Evolutionary conservation across 2,329 filamentous ascomycete genomes (phyloP).

Genomic region (Colletotrichum ledebouriae): DNA sequence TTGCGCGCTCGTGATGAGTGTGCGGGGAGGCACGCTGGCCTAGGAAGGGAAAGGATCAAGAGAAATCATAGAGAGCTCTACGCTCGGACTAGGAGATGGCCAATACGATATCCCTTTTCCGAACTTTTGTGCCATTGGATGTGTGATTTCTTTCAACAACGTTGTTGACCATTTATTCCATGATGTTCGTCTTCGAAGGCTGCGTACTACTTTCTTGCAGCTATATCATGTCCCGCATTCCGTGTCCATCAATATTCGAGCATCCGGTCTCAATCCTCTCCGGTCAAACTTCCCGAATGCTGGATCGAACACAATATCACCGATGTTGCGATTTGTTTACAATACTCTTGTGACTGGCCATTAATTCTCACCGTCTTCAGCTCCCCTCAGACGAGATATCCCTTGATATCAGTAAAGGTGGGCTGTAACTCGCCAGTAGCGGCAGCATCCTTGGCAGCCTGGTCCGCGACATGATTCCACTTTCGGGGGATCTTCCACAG

Average conservation of each 20-base stretch:
- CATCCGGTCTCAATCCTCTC: too few species aligned
- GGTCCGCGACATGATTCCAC: slow-evolving; percentile 58
- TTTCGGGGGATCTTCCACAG: slow-evolving; percentile 63
- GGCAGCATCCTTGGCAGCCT: slow-evolving; percentile 52
- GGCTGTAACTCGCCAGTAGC: not conserved
- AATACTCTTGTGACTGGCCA: too few species aligned
- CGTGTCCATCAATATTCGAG: too few species aligned
- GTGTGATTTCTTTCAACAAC: too few species aligned
- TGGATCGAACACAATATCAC: not conserved
- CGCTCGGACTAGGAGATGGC: slow-evolving; percentile 37
- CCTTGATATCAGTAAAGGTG: not conserved
- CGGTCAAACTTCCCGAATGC: too few species aligned
- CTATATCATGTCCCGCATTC: too few species aligned
- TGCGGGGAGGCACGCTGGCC: not conserved
- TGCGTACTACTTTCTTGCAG: too few species aligned
- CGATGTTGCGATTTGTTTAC: too few species aligned
- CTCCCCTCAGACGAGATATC: not conserved
- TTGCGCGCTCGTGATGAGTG: slow-evolving; percentile 24
- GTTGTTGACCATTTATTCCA: too few species aligned
- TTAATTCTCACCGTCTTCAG: too few species aligned
- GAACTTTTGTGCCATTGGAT: not conserved
- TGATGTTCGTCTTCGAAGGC: too few species aligned
- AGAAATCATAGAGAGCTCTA: slow-evolving; percentile 39
- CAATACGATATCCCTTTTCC: slow-evolving; percentile 37
- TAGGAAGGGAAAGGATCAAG: slow-evolving; percentile 19